Evolutionary conservation across 306 rosid genomes (phyloP).

Genomic region (Dryas alaskensis): DNA sequence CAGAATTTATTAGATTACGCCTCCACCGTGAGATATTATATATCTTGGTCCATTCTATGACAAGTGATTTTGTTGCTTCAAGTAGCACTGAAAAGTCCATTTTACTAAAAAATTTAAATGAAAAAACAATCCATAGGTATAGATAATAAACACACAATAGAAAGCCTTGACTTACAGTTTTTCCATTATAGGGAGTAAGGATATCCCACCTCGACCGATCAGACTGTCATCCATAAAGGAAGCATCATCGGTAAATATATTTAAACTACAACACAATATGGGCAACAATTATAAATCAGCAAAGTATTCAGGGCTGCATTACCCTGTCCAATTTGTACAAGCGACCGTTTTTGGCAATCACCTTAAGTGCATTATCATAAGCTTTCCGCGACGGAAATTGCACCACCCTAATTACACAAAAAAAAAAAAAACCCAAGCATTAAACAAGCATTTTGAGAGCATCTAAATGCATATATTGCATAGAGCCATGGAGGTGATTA

Average conservation of each 20-base stretch:
- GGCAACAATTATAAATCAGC: slow-evolving; percentile 8
- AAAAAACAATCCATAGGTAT: not conserved
- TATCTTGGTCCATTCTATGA: not conserved
- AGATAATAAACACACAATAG: not conserved
- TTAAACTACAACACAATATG: not conserved
- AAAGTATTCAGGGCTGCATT: slow-evolving; percentile 27
- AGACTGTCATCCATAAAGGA: slow-evolving; percentile 42
- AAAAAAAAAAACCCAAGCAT: not conserved
- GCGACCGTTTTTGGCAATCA: slow-evolving; percentile 38
- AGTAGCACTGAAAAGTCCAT: not conserved
- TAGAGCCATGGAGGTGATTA: not conserved
- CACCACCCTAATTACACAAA: slow-evolving; percentile 57
- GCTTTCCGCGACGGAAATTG: slow-evolving; percentile 48
- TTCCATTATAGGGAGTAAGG: slow-evolving; percentile 57
- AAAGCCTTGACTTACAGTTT: slow-evolving; percentile 59
- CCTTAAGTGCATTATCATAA: slow-evolving; percentile 37
- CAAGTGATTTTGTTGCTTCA: not conserved
- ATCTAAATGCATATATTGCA: not conserved
- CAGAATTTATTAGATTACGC: not conserved
- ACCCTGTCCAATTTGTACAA: slow-evolving; percentile 70
- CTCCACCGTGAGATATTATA: not conserved
- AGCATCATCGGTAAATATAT: not conserved
- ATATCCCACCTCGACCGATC: slow-evolving; percentile 60
- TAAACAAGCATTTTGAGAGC: not conserved
- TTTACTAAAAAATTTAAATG: not conserved